phyloP scores from a whole-genome alignment of 768 basidiomycete species.

The Termitomyces sp. region DNA sequence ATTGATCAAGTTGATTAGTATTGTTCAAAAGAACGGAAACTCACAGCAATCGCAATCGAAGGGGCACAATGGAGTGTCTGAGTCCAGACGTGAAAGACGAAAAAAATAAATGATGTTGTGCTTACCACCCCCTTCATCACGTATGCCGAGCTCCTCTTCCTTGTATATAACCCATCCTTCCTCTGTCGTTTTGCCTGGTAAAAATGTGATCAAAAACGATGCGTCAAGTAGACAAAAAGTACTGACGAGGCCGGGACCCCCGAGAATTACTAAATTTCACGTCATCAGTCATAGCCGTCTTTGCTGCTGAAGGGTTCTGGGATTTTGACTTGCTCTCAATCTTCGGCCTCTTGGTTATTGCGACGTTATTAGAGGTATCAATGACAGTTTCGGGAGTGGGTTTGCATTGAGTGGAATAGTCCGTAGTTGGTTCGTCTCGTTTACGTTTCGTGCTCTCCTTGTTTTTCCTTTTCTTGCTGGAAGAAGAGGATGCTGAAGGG shows the following conservation, averaged over 20 bases:
- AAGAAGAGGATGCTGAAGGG: constrained; percentile 25
- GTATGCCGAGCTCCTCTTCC: constrained; percentile 78
- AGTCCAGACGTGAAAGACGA: constrained; percentile 20
- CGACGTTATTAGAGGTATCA: constrained; percentile 50
- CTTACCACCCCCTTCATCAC: constrained; percentile 69
- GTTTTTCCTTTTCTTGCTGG: constrained; percentile 46
- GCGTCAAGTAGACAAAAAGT: constrained; percentile 2
- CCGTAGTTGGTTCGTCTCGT: constrained; percentile 13
- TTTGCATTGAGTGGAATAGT: constrained; percentile 20
- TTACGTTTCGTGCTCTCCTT: constrained; percentile 37
- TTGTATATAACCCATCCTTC: constrained; percentile 81
- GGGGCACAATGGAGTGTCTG: constrained; percentile 82
- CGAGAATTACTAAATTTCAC: constrained; percentile 70
- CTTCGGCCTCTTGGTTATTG: constrained; percentile 37
- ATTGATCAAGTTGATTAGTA: background rate
- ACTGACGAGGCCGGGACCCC: constrained; percentile 68
- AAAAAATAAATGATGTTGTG: constrained; percentile 7
- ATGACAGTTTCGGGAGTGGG: constrained; percentile 58
- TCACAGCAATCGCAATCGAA: constrained; percentile 89
- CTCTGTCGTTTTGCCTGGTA: constrained; percentile 67
- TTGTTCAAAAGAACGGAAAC: constrained; percentile 21
- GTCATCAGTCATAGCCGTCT: constrained; percentile 33
- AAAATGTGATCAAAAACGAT: background rate
- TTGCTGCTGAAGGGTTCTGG: constrained; percentile 18
- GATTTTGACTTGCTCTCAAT: constrained; percentile 10